Conservation (phyloP, 192 early-diverging fungal species). For the Podila minutissima region DNA sequence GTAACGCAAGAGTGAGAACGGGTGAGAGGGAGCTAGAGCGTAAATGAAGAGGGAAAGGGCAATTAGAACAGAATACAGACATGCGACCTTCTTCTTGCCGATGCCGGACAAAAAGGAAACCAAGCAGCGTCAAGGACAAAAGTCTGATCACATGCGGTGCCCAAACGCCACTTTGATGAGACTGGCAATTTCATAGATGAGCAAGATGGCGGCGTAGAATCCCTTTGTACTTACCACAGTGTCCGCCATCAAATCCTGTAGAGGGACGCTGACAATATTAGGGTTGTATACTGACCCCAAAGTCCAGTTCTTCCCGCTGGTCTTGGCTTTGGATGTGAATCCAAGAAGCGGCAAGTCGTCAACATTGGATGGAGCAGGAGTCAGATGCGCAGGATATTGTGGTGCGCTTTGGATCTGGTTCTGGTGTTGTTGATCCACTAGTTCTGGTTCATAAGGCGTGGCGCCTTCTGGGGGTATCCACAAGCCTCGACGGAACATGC, state of each 20-base stretch:
- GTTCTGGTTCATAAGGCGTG: background rate
- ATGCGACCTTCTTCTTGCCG: no score
- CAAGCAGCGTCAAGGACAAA: no score
- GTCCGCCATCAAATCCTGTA: slow-evolving; percentile 38
- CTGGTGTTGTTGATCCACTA: background rate
- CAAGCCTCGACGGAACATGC: background rate
- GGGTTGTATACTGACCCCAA: background rate
- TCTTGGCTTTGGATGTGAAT: slow-evolving; percentile 25
- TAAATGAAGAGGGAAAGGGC: background rate
- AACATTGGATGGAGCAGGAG: background rate
- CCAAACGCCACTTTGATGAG: no score
- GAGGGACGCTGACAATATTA: slow-evolving; percentile 32
- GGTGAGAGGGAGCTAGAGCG: background rate
- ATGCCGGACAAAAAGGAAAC: no score
- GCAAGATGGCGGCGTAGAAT: background rate
- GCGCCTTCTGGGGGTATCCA: slow-evolving; percentile 35
- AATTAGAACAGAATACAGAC: no score
- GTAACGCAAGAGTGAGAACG: background rate
- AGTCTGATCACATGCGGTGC: no score
- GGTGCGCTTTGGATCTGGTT: background rate
- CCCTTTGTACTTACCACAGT: slow-evolving; percentile 23
- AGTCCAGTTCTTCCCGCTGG: background rate
- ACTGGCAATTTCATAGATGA: no score
- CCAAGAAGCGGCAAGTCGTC: background rate
- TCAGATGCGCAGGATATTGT: background rate